These are phyloP conservation scores for Telfairia occidentalis DNA, from an alignment of 331 rosid species.

Conservation along the genomic window DNA sequence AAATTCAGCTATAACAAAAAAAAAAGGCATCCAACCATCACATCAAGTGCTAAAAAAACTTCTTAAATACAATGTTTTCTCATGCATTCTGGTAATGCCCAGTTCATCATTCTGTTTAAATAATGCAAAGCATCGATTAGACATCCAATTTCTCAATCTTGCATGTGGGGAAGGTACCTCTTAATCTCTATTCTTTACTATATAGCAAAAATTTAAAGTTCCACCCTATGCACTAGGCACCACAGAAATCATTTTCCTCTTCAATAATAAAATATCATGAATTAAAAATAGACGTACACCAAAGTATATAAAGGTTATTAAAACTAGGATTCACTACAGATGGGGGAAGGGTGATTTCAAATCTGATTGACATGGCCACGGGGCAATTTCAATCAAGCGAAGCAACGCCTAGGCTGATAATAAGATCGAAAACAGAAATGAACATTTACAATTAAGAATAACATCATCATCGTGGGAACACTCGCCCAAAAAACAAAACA, in stretches of 20 bases:
- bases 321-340: not conserved
- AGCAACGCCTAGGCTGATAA: not conserved
- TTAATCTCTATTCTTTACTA: not conserved
- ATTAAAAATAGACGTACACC: not conserved
- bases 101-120: not conserved
- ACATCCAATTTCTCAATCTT: not conserved
- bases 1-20: not conserved
- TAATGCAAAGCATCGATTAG: not conserved
- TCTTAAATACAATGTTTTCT: not conserved
- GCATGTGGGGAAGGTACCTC: not conserved
- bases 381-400: not conserved
- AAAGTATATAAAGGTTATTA: not conserved
- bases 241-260: not conserved
- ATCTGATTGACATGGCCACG: not conserved
- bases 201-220: not conserved
- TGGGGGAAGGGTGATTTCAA: not conserved
- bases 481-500: not conserved
- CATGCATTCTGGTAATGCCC: not conserved
- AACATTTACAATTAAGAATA: not conserved
- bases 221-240: not conserved
- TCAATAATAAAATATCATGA: not conserved
- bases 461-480: not conserved
- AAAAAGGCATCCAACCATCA: not conserved
- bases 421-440: not conserved
- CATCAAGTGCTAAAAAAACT: not conserved